A percentile compares a stretch with the other conserved stretches of the same genome.
phyloP scores from a whole-genome alignment of 2,329 filamentous ascomycete species.

The Septoria petroselini region DNA sequence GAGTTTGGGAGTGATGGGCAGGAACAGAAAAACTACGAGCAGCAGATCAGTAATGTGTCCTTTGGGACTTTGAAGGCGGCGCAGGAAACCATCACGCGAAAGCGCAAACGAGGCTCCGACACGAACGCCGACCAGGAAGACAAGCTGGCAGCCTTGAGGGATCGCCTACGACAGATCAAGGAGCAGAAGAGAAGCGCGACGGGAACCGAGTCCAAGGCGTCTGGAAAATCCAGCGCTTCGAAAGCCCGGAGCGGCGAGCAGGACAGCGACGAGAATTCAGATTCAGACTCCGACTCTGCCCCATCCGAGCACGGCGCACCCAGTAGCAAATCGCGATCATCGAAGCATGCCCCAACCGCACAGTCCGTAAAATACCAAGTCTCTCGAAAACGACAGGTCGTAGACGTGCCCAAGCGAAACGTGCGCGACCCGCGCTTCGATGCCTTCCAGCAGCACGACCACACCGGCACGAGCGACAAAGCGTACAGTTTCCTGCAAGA shows the following conservation, averaged over 20 bases:
- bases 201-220: constrained; percentile 25
- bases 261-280: constrained; percentile 25
- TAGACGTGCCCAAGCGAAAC: constrained; percentile 58
- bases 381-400: constrained; percentile 71
- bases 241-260: constrained; percentile 16
- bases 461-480: constrained; percentile 53
- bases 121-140: constrained; percentile 43
- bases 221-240: neutral
- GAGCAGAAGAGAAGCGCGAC: constrained; percentile 30
- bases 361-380: constrained; percentile 81
- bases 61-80: constrained; percentile 90
- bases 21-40: constrained; percentile 43
- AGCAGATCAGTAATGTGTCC: constrained; percentile 62
- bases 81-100: constrained; percentile 61
- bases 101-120: constrained; percentile 45
- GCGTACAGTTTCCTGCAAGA: constrained; percentile 86
- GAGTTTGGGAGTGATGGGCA: constrained; percentile 35
- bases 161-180: constrained; percentile 44
- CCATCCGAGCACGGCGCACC: constrained; percentile 42
- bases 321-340: constrained; percentile 54
- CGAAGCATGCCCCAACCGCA: constrained; percentile 85
- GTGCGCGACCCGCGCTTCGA: constrained; percentile 87
- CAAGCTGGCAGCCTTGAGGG: constrained; percentile 47
- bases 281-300: constrained; percentile 38
- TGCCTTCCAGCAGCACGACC: constrained; percentile 51